Conservation (phyloP, 805 yeast genomes). For the Metschnikowia kofuensis region DNA sequence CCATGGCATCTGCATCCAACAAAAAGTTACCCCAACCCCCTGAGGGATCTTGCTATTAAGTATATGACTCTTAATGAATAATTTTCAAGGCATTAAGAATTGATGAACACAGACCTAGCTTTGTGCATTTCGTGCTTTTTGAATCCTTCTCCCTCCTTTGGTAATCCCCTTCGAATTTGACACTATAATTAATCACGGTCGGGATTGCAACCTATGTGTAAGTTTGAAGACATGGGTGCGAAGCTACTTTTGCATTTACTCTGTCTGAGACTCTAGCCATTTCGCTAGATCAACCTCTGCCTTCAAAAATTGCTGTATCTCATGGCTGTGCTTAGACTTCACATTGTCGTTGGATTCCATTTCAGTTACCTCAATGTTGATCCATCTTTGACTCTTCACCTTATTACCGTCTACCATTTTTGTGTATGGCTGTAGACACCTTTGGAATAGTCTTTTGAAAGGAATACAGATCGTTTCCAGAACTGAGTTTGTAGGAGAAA, state of each 20-base stretch:
- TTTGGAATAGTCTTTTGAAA: conserved; percentile 39
- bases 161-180: background rate
- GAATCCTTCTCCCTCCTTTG: background rate
- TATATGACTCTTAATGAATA: background rate
- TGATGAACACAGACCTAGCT: background rate
- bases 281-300: conserved; percentile 38
- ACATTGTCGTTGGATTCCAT: conserved; percentile 28
- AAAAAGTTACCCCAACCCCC: conserved; percentile 87
- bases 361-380: conserved; percentile 39
- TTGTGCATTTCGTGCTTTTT: background rate
- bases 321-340: conserved; percentile 21
- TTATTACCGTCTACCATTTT: conserved; percentile 27
- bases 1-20: conserved; percentile 79
- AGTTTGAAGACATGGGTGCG: background rate
- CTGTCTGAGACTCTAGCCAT: conserved; percentile 25
- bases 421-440: conserved; percentile 31
- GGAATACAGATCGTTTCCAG: conserved; percentile 42
- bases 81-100: no score
- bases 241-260: background rate
- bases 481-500: conserved; percentile 22
- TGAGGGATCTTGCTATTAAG: conserved; percentile 70
- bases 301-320: conserved; percentile 32
- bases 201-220: background rate
- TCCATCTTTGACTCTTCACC: conserved; percentile 26
- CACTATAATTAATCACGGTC: background rate